Base-by-base conservation (phyloP, 2,329 filamentous ascomycete genomes). In the Cordyceps cicadae region DNA sequence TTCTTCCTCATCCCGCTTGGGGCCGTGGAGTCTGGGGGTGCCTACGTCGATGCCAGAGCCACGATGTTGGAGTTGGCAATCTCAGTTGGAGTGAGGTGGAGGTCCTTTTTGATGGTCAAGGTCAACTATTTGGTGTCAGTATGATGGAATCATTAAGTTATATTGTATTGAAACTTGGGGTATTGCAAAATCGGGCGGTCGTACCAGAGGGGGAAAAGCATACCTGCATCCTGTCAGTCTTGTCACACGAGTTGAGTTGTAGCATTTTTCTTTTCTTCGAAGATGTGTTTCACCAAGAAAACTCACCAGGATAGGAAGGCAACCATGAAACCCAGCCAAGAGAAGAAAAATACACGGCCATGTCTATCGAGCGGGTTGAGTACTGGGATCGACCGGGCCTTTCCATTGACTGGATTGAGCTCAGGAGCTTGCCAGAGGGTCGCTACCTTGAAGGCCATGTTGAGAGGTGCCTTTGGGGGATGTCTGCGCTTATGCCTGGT, bases 21-120 rank as follows among this genome's bases (percentile, higher is more conserved):
- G 46, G 15, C 7, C 29, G 46, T n/a, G 46, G 15, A 54, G 39
- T 14, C 17, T n/a, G 9, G 41, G 24, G 26, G n/a, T 19, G 9
- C 56, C 11, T 54, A 79, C 0, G 83, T 86, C 58, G 67, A 88
- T 60, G 81, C 77, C 4, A 96, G 79, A 5, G 90, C 92, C 62
- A 94, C 82, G 63, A 96, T 93, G 74, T 96, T 96, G 41, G 92
- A 96, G 76, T 96, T 97, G 66, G 88, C 85, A 60, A 96, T 80
- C 72, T 96, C 81, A 41, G 78, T 77, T 29, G 86, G 78, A 8
- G 82, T 87, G 67, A 96, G 84, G 54, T 85, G 71, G 41, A 96
- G 81, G 70, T 96, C 90, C 64, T 86, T 79, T 71, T 87, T 87
- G 76, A 96, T 95, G 32, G 90, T 90, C 69, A 87, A 83, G 56